Evolutionary conservation across 192 early-diverging fungal species (phyloP), one percentile per base, ranked within the genome.

Genomic region (Physocladia obscura): DNA sequence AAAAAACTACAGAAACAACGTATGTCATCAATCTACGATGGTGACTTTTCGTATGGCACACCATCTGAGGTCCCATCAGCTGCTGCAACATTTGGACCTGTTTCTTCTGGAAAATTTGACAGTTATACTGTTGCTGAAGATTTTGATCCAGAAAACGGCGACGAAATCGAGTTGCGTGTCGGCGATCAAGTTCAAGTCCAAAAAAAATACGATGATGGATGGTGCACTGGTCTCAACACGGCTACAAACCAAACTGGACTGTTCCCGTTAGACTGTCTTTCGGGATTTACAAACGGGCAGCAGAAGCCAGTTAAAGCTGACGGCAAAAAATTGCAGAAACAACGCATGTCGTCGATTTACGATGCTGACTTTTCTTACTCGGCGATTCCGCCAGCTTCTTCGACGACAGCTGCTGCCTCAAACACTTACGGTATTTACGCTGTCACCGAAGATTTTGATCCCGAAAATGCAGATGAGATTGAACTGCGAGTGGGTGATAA

Each of bases 111-210:
- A 15, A 1, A 17, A 32, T 6, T 13, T 29, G 57, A 32, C 4
- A 58, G 26, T 29, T 13, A 19, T 0, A 32, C 31, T 29, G 60
- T 48, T 62, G 60, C 30, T 1, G 36, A 39, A 15, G 60, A 62
- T 30, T 62, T 62, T 0, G 36, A 47, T 19, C 60, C 60, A 1
- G 60, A 62, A 27, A 47, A 44, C 15, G 17, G 38, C 1, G 60
- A 62, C 22, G 60, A 65, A 52, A 65, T 65, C 31, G 63, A 65
- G 34, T 19, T 65, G 11, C 37, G 63, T n/a, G 24, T 65, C 35
- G 63, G 63, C 34, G 63, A 65, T 21, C 19, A 65, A 32, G 32
- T 65, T 39, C 63, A 31, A 4, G 44, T 65, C 26, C 49, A 24
- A 26, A 49, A 65, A 21, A 21, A 65, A 36, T 65, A 31, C 31